phyloP scores from a whole-genome alignment of 2,329 filamentous ascomycete genomes.

The Sarocladium kiliense region DNA sequence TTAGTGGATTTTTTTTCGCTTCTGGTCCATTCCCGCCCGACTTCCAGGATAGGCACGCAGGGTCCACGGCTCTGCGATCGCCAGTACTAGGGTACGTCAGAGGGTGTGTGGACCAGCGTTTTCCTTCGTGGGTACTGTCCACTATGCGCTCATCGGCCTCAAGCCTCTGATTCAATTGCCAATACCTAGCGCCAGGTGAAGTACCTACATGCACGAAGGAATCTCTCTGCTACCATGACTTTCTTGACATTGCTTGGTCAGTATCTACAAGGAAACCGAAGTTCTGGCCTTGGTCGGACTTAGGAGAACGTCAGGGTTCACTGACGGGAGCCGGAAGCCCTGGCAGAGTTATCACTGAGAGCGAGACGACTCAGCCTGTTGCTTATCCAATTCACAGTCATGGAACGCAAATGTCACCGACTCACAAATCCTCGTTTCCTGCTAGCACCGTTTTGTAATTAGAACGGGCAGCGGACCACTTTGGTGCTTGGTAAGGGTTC shows the following conservation, averaged over 20 bases:
- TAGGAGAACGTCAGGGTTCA: no score
- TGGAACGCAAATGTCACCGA: background rate
- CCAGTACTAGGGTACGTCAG: conserved; percentile 6
- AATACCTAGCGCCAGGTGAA: no score
- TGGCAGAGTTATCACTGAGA: background rate
- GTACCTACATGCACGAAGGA: no score
- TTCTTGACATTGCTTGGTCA: no score
- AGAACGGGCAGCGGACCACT: background rate
- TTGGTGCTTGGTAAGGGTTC: background rate
- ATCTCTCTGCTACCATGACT: no score
- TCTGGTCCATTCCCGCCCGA: background rate
- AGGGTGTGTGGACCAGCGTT: background rate
- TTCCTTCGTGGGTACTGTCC: background rate
- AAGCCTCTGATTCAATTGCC: conserved; percentile 4
- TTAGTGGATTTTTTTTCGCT: background rate
- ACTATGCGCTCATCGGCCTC: conserved; percentile 4
- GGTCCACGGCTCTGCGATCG: background rate
- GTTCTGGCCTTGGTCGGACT: no score
- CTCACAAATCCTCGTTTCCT: background rate
- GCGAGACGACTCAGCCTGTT: background rate
- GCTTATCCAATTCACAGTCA: background rate
- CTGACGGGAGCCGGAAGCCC: no score
- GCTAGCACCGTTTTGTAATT: background rate
- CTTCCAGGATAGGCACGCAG: background rate
- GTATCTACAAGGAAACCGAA: no score